These are phyloP conservation scores for Pseudogymnoascus sp. DNA, from an alignment of 2,329 filamentous ascomycete genomes.

Conservation along the genomic window DNA sequence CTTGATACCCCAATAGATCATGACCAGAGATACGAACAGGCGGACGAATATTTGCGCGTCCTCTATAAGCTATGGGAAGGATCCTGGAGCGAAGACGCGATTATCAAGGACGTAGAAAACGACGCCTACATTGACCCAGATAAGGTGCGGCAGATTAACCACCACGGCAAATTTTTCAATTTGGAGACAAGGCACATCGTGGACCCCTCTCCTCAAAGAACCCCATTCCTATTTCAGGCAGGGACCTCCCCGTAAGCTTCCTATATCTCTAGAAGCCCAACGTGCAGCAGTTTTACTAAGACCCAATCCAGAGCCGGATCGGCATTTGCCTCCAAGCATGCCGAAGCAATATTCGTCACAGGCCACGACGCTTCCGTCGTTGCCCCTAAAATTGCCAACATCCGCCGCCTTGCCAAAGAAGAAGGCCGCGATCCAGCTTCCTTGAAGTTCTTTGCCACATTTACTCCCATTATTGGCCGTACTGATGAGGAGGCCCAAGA, in stretches of 20 bases:
- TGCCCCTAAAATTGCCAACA: constrained; percentile 53
- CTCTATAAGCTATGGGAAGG: constrained; percentile 61
- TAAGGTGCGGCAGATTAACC: constrained; percentile 56
- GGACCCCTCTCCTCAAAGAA: constrained; percentile 59
- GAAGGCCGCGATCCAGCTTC: constrained; percentile 49
- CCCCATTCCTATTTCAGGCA: constrained; percentile 62
- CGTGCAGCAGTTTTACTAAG: constrained; percentile 48
- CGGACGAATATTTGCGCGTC: constrained; percentile 56
- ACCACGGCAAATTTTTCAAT: constrained; percentile 54
- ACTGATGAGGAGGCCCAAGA: constrained; percentile 59
- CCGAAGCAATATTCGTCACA: constrained; percentile 62
- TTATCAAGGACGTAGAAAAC: constrained; percentile 48
- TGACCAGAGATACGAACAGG: constrained; percentile 56
- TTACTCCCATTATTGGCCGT: constrained; percentile 56
- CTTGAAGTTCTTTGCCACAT: constrained; percentile 61
- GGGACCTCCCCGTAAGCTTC: constrained; percentile 57
- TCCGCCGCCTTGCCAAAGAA: constrained; percentile 46
- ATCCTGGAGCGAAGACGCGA: constrained; percentile 61
- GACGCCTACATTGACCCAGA: constrained; percentile 51
- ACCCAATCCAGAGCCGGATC: constrained; percentile 45
- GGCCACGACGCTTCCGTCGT: constrained; percentile 54
- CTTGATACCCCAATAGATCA: constrained; percentile 51
- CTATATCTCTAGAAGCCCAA: constrained; percentile 45
- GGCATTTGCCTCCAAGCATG: constrained; percentile 59
- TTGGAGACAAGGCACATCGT: constrained; percentile 58